Base-by-base conservation (phyloP, 1,284 basidiomycete genomes). In the Ganoderma boninense region DNA sequence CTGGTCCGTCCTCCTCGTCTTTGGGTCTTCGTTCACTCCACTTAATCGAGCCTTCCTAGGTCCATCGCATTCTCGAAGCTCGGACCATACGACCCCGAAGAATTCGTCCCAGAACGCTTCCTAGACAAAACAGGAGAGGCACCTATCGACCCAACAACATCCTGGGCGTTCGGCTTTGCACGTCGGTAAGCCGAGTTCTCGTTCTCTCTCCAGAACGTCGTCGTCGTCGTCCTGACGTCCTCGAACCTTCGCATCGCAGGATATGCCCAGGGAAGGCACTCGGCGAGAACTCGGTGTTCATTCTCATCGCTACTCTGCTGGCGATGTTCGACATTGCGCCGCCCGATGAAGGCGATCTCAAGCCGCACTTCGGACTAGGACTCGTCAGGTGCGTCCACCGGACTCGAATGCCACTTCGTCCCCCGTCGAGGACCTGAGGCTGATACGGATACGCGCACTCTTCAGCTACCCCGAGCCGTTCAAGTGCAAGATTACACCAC, bases 91-190 rank as follows among this genome's bases (percentile, higher is more conserved):
- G 75, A 79, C 60, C 75, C 78, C 2, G 40, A 67, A 49, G 44
- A 63, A 4, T 80, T 79, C 71, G 73, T 73, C 14, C 79, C 79
- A 0, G 79, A 79, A 35, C 68, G 79, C 0, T 79, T 76, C 52
- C 69, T 79, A 59, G 42, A 32, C 67, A 14, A 38, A 8, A 49
- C 49, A 38, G 69, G 64, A 2, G 56, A 66, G 5, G 38, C 49
- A 20, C 66, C 66, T 0, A 59, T 71, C 14, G 74, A 76, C 61
- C 72, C 70, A 2, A 60, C 38, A 10, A 62, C 69, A 1, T 29
- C 61, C 5, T 72, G 62, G 64, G 73, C 73, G 2, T 77, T 78
- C 66, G 76, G 77, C 20, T 74, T 73, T 65, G 72, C 69, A n/a
- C 64, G 72, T n/a, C 43, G 74, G 71, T 75, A 63, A 38, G 67